A percentile compares a stretch with the other conserved stretches of the same genome.
Conservation (phyloP, 257 asterid genomes). For the Misopates orontium region DNA sequence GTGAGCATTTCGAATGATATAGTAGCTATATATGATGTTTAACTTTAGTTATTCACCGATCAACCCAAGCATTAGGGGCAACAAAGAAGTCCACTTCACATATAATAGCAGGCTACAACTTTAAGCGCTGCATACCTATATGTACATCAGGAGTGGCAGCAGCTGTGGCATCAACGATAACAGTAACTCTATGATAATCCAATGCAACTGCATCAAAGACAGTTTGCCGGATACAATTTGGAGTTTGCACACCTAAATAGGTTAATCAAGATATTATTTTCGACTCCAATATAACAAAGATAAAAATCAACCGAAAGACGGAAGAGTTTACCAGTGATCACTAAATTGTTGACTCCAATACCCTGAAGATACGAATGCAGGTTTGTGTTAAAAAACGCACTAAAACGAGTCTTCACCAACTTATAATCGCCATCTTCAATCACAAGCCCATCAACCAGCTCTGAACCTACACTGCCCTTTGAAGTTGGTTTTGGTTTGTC, state of each 20-base stretch:
- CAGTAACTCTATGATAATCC: conserved; percentile 65
- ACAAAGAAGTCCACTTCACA: neutral
- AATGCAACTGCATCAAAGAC: conserved; percentile 85
- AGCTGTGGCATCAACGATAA: conserved; percentile 80
- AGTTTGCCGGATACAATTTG: conserved; percentile 84
- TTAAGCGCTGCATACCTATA: conserved; percentile 41
- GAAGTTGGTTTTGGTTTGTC: conserved; percentile 71
- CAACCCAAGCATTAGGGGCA: neutral
- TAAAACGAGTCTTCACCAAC: conserved; percentile 86
- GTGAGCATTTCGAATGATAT: too few relatives aligned
- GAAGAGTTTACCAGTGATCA: conserved; percentile 51
- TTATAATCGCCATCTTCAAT: conserved; percentile 78
- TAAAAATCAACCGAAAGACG: neutral
- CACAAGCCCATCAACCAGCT: conserved; percentile 70
- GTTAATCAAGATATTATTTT: conserved; percentile 12
- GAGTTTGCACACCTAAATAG: conserved; percentile 83
- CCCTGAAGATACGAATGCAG: conserved; percentile 80
- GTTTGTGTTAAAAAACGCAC: conserved; percentile 85
- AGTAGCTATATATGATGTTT: too few relatives aligned
- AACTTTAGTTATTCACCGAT: too few relatives aligned
- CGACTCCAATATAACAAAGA: neutral
- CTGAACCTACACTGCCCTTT: conserved; percentile 80
- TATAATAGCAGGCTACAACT: neutral
- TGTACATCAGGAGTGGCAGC: conserved; percentile 86
- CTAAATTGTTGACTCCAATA: conserved; percentile 49